Conservation (phyloP, 495 filamentous ascomycete species). For the Penicillium bialowiezense region DNA sequence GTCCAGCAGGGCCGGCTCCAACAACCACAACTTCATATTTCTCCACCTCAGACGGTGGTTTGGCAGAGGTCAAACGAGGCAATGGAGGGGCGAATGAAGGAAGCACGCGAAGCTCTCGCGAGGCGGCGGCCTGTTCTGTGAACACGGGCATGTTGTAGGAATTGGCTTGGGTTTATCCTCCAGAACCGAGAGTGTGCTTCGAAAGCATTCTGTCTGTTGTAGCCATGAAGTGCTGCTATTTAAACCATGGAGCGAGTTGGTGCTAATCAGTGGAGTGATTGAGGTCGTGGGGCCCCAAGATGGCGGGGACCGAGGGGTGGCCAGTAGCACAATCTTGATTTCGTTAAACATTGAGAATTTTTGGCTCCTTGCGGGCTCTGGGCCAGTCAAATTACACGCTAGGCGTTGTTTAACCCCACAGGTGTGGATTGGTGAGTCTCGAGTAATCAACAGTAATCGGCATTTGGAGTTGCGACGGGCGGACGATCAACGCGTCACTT, state of each 20-base stretch:
- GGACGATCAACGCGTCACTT: too few relatives aligned
- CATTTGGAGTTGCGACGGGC: too few relatives aligned
- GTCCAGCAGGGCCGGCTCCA: constrained; percentile 29
- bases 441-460: background rate
- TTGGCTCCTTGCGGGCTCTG: background rate
- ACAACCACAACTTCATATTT: constrained; percentile 3
- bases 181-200: too few relatives aligned
- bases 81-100: constrained; percentile 21
- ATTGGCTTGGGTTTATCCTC: too few relatives aligned
- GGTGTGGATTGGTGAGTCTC: background rate
- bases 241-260: too few relatives aligned
- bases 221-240: too few relatives aligned
- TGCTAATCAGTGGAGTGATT: too few relatives aligned
- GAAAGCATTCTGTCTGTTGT: too few relatives aligned
- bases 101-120: constrained; percentile 20
- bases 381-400: background rate
- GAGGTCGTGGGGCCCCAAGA: too few relatives aligned
- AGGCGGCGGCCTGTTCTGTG: constrained; percentile 21
- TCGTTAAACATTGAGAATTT: background rate
- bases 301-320: background rate
- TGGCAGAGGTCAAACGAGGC: constrained; percentile 10
- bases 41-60: constrained; percentile 14
- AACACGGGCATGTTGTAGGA: constrained; percentile 29
- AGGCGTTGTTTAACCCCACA: background rate
- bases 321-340: too few relatives aligned